Conservation (phyloP, 495 filamentous ascomycete species). For the Rhizodiscina lignyota region DNA sequence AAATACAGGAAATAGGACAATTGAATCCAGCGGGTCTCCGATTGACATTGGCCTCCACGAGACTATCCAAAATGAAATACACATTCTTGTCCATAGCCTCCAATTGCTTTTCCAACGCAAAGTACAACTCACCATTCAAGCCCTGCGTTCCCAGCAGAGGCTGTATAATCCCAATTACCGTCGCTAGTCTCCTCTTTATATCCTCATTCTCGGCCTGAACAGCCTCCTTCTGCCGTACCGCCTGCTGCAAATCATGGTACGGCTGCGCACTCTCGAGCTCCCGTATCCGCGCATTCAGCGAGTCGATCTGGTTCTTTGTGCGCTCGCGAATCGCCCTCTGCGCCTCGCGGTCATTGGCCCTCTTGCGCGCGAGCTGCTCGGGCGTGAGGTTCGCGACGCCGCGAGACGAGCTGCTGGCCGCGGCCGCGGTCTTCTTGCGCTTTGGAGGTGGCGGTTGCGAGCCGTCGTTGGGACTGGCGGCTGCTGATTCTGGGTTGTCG, state of each 20-base stretch:
- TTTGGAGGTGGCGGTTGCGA: neutral
- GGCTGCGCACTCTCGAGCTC: slow-evolving; percentile 43
- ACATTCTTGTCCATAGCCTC: slow-evolving; percentile 1
- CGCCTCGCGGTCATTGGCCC: slow-evolving; percentile 26
- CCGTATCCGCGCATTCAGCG: slow-evolving; percentile 17
- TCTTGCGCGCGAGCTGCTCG: slow-evolving; percentile 25
- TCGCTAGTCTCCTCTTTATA: slow-evolving; percentile 42
- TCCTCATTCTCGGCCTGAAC: slow-evolving; percentile 55
- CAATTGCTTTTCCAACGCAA: too few relatives aligned
- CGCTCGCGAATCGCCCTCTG: slow-evolving; percentile 26
- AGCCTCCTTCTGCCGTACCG: slow-evolving; percentile 48
- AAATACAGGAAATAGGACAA: too few relatives aligned
- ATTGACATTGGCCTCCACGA: too few relatives aligned
- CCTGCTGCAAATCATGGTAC: slow-evolving; percentile 60
- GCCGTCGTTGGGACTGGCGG: neutral
- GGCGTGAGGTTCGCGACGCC: slow-evolving; percentile 25
- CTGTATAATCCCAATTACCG: slow-evolving; percentile 47
- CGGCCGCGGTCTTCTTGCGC: neutral
- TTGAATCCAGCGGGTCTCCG: too few relatives aligned
- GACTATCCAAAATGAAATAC: too few relatives aligned
- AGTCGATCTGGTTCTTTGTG: slow-evolving; percentile 22
- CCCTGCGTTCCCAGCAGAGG: slow-evolving; percentile 30
- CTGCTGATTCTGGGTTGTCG: too few relatives aligned
- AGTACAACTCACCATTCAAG: slow-evolving; percentile 21
- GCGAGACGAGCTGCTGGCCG: slow-evolving; percentile 2